Evolutionary conservation across 345 rosid genomes (phyloP).

Genomic region (Aquilaria sinensis): DNA sequence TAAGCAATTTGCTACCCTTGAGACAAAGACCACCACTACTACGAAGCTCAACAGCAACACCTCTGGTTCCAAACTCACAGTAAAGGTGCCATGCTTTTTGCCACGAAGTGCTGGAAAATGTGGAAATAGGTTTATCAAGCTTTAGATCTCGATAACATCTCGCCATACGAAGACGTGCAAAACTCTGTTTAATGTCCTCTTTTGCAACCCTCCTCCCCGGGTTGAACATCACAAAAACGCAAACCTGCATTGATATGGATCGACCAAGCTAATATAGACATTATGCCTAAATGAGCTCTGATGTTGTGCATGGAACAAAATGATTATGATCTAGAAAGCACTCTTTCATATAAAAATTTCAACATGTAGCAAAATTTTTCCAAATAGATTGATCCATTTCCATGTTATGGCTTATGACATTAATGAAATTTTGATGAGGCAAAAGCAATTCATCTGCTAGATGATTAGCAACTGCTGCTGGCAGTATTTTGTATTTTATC

Average conservation of each 20-base stretch:
- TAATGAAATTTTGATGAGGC: too few species aligned
- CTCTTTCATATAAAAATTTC: too few species aligned
- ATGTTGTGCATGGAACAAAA: too few species aligned
- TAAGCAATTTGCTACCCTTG: slow-evolving; percentile 35
- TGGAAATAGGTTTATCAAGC: slow-evolving; percentile 37
- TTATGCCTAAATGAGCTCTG: too few species aligned
- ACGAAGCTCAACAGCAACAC: slow-evolving; percentile 49
- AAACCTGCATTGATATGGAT: slow-evolving; percentile 37
- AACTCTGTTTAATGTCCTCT: slow-evolving; percentile 22
- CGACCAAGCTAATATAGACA: neutral
- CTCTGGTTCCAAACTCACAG: slow-evolving; percentile 79
- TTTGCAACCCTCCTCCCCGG: slow-evolving; percentile 25
- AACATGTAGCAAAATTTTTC: too few species aligned
- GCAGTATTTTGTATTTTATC: too few species aligned
- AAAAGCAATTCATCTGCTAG: too few species aligned
- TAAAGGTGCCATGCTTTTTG: slow-evolving; percentile 56
- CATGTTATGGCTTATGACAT: too few species aligned
- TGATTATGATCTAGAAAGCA: too few species aligned
- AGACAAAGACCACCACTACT: slow-evolving; percentile 35
- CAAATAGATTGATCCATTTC: too few species aligned
- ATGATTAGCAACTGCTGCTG: too few species aligned
- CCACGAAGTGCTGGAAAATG: slow-evolving; percentile 48
- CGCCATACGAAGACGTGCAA: slow-evolving; percentile 44
- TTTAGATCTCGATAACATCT: slow-evolving; percentile 77
- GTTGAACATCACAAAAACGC: slow-evolving; percentile 43